Evolutionary conservation across 78 protist species (phyloP).

Genomic region (Paulinella micropora): DNA sequence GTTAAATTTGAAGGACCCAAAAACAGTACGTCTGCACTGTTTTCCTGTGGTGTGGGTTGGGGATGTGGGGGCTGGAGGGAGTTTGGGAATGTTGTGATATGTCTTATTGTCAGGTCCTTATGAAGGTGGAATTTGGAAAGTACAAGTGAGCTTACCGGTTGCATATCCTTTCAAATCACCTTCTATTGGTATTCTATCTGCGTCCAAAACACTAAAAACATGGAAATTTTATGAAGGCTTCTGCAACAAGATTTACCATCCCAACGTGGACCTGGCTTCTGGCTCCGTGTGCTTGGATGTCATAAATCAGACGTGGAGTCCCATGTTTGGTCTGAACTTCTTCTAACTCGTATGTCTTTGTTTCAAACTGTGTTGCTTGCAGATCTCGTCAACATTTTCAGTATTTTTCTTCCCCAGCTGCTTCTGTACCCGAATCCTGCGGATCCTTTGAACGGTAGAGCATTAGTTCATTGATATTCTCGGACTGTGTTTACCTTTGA

Average conservation of each 20-base stretch:
- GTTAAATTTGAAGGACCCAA: slow-evolving; percentile 61
- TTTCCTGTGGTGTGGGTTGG: not conserved
- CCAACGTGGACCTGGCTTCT: slow-evolving; percentile 86
- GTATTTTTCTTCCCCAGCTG: slow-evolving; percentile 75
- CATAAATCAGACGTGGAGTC: slow-evolving; percentile 92
- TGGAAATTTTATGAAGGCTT: too few species aligned
- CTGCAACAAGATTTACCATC: slow-evolving; percentile 78
- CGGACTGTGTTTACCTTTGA: too few species aligned
- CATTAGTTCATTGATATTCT: too few species aligned
- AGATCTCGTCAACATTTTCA: slow-evolving; percentile 71
- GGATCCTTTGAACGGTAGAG: slow-evolving; percentile 93
- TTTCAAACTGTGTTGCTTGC: not conserved
- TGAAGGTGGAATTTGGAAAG: slow-evolving; percentile 73
- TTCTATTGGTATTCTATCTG: too few species aligned
- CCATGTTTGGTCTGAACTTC: slow-evolving; percentile 71
- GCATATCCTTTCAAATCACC: slow-evolving; percentile 91
- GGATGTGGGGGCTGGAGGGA: too few species aligned
- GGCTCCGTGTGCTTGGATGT: slow-evolving; percentile 92
- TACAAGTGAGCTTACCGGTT: slow-evolving; percentile 73
- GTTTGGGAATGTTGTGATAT: too few species aligned
- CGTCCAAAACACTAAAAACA: too few species aligned
- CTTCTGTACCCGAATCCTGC: slow-evolving; percentile 87
- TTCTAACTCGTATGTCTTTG: not conserved
- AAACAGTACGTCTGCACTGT: slow-evolving; percentile 37
- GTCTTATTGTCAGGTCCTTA: slow-evolving; percentile 57